Evolutionary conservation across 2,329 filamentous ascomycete species (phyloP), one percentile per base, ranked within the genome.

Genomic region (Fusarium veterinarium): DNA sequence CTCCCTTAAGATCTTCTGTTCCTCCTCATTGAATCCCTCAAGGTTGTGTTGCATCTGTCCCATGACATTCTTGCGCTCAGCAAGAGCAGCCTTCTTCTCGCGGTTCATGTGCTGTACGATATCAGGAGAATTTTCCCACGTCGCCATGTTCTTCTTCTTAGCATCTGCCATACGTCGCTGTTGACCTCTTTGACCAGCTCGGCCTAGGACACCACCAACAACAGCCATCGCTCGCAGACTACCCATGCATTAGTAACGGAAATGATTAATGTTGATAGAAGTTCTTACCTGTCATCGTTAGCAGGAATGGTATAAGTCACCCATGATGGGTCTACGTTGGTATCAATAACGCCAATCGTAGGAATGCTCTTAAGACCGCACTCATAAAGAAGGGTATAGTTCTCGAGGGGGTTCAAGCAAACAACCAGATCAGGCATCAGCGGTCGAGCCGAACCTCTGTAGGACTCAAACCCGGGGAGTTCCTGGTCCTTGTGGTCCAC

Each of bases 221-320:
- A 98, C 87, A 75, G 92, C 90, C 55, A 95, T 89, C 73, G 92
- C 91, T 68, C 96, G 92, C 75, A 97, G 83, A 89, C 95, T 97
- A 57, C 3, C 40, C 2, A 41, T 25, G 16, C 37, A 62, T 81
- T 74, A 84, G 80, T 46, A 53, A 33, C 31, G 14, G 17, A 14
- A 20, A 8, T 33, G 41, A 23, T 20, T 13, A n/a, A 41, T 30
- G 25, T 33, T 30, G 44, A 11, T 40, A 14, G 25, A 19, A 9
- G 41, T 49, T 80, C 86, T 79, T 81, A 94, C 92, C 92, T 95
- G 86, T 99, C 96, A 80, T 99, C 96, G 81, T 99, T 99, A 56
- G 94, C 94, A 4, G 96, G 96, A 75, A 99, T 98, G 19, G 93
- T 93, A 80, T 99, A 99, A 8, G 96, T 98, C 56, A 98, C 95